phyloP scores from a whole-genome alignment of 805 yeast genomes.

The Dipodascus geniculatus region DNA sequence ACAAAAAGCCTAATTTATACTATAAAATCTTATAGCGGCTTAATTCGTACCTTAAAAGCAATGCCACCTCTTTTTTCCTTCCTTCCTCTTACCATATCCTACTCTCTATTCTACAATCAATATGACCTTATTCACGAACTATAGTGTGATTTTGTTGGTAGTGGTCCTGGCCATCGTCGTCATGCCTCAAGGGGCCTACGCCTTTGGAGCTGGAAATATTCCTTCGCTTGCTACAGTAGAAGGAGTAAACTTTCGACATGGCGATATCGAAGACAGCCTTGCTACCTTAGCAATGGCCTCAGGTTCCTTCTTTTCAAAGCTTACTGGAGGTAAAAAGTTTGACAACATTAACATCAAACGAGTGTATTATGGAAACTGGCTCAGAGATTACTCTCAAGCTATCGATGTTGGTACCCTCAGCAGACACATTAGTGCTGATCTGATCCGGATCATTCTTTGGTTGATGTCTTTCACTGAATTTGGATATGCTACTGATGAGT shows the following conservation, averaged over 20 bases:
- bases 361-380: conserved; percentile 19
- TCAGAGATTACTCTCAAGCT: conserved; percentile 19
- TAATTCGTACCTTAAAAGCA: too few species aligned
- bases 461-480: conserved; percentile 14
- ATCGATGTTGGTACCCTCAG: conserved; percentile 16
- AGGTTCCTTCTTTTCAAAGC: conserved; percentile 9
- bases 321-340: conserved; percentile 16
- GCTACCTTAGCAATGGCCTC: conserved; percentile 14
- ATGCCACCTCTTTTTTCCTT: neutral
- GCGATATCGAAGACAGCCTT: conserved; percentile 18
- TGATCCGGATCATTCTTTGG: conserved; percentile 14
- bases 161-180: neutral
- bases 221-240: conserved; percentile 16
- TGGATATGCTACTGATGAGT: conserved; percentile 19
- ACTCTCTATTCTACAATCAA: neutral
- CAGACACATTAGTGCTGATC: conserved; percentile 11
- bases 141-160: neutral
- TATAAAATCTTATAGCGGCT: too few species aligned
- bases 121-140: neutral
- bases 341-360: conserved; percentile 14
- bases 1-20: neutral
- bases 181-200: conserved; percentile 7
- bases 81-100: neutral
- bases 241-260: conserved; percentile 18
- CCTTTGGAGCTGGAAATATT: conserved; percentile 19